Base-by-base conservation (phyloP, 2,329 filamentous ascomycete species). In the Fusarium abutilonis region DNA sequence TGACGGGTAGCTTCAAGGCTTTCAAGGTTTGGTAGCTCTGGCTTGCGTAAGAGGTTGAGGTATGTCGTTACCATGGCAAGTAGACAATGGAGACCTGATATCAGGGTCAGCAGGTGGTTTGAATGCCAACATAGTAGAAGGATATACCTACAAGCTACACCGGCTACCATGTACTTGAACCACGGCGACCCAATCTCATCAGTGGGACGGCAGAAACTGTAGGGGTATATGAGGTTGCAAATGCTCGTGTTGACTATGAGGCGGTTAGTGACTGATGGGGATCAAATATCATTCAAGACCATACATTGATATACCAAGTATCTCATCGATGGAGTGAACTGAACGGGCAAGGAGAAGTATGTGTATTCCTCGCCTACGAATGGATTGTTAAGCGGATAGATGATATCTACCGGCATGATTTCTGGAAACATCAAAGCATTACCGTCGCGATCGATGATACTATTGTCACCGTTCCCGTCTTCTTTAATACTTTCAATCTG, bases 61-160 rank as follows among this genome's bases (percentile, higher is more conserved):
- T 62, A 64, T 2, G 66, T 66, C 32, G 63, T 56, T 10, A 53
- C 46, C 66, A 68, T 68, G 0, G 60, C 66, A 14, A 68, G 63
- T 4, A 68, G 48, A 32, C 63, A 68, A 36, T 68, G 66, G 9
- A 68, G 38, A 9, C 67, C 65, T 68, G 4, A 1, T 10, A 9
- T 14, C 9, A 2, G 3, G 3, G 10, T 48, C 7, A 21, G 31
- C 51, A 23, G 31, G 35, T 11, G 5, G 23, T 26, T 0, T 3
- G 6, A 31, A 6, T 28, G 11, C 4, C 1, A 17, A 6, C 8
- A n/a, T 19, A 4, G 11, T 14, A 13, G 8, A 7, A 8, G 3
- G 6, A 9, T 10, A 1, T 6, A 2, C 11, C 15, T 58, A 66
- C 65, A 68, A 5, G 66, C 65, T 41, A 56, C 52, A 13, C 68